phyloP scores from a whole-genome alignment of 129 eudicot species.

The Cynara cardunculus region DNA sequence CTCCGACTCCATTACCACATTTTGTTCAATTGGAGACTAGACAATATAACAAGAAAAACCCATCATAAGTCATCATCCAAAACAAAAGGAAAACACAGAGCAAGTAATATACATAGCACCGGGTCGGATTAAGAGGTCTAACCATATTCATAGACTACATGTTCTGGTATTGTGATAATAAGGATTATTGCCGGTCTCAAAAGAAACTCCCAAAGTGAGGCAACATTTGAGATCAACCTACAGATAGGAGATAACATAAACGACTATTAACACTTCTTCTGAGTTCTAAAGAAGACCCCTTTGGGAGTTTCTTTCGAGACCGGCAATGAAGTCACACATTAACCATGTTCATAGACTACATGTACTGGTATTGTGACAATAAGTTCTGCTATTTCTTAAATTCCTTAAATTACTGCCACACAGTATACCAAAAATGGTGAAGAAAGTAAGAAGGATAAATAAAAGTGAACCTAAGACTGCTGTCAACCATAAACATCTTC shows the following conservation, averaged over 20 bases:
- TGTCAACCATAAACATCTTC: not conserved
- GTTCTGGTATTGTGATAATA: not conserved
- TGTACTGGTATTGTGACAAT: too few species aligned
- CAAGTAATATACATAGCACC: not conserved
- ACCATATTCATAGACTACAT: not conserved
- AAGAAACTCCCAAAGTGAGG: too few species aligned
- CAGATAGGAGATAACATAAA: too few species aligned
- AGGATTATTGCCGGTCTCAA: too few species aligned
- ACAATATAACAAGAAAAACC: constrained; percentile 7
- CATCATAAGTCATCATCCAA: not conserved
- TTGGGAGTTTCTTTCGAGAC: too few species aligned
- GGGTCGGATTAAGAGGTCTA: not conserved
- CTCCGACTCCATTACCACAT: constrained; percentile 27
- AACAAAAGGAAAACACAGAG: not conserved
- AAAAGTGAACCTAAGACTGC: not conserved
- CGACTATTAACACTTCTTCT: too few species aligned
- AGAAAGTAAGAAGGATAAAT: not conserved
- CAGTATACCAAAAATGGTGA: not conserved
- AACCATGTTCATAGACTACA: too few species aligned
- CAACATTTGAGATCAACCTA: too few species aligned
- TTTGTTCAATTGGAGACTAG: constrained; percentile 22
- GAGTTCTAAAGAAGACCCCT: too few species aligned
- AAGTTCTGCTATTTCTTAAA: not conserved
- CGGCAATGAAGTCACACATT: too few species aligned
- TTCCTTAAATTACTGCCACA: not conserved